Conservation (phyloP, 2,329 filamentous ascomycete species). For the Pseudocercospora macadamiae region DNA sequence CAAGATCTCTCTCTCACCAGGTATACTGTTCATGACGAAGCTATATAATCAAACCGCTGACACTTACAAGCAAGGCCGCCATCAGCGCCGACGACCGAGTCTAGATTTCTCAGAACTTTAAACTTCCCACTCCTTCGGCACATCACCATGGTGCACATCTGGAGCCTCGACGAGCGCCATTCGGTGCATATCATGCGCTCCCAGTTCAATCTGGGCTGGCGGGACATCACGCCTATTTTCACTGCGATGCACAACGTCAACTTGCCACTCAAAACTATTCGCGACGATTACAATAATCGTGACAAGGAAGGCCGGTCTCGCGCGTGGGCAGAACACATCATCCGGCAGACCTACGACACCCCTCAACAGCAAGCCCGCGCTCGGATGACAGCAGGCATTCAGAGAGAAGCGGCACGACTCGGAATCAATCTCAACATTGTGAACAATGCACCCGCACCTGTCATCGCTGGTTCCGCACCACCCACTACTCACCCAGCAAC, state of each 20-base stretch:
- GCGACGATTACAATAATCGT: neutral
- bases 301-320: neutral
- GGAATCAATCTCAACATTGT: neutral
- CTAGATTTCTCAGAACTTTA: no score
- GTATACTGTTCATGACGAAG: no score
- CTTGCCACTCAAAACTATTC: neutral
- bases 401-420: neutral
- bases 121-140: neutral
- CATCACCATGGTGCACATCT: neutral
- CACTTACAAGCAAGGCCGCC: neutral
- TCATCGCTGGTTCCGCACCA: neutral
- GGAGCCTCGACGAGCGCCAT: neutral
- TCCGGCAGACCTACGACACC: neutral
- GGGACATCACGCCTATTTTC: neutral
- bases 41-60: no score
- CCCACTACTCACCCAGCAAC: neutral
- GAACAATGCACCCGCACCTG: neutral
- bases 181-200: neutral
- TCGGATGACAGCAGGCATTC: neutral
- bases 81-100: neutral
- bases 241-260: neutral
- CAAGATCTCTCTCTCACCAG: no score
- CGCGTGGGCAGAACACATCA: neutral
- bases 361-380: neutral
- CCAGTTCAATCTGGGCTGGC: neutral